Base-by-base conservation (phyloP, 148 eudicot genomes). In the Linanthus parryae region DNA sequence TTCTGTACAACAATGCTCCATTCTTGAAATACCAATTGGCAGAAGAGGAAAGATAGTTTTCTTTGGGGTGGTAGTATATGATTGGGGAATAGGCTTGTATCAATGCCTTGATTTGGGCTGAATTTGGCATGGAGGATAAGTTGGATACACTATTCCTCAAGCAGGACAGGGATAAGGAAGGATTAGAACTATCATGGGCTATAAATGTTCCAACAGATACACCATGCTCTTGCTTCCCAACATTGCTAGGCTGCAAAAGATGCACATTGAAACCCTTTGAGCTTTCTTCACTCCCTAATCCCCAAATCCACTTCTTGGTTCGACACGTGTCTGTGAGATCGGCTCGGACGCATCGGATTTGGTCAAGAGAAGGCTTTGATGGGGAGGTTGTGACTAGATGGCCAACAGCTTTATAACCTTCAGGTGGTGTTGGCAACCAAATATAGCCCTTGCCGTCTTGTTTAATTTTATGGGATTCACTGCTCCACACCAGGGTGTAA, bases 21-120 rank as follows among this genome's bases (percentile, higher is more conserved):
- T 69, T 65, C 21, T 27, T 36, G 44, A 69, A 74, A 57, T 39
- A 74, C 79, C 79, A 74, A 29, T 29, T 44, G 15, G 62, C 70
- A 10, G 79, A 74, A 48, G 79, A 69, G 44, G 71, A 70, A 38
- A 64, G 38, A 36, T 69, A 68, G 19, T 15, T 48, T 46, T 74
- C 79, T 20, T 74, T 48, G n/a, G 79, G 79, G 26, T 74, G 79
- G 25, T 56, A 65, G 46, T 59, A 69, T 16, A 74, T 44, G 21
- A 37, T 28, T 13, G 79, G 79, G 13, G 73, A 64, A 50, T 69
- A 74, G 39, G 40, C 44, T 17, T 56, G 41, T 24, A 74, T 8
- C 31, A 74, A 29, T 16, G 67, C 68, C 38, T 61, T 38, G 9
- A 69, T 47, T 61, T 69, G 79, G 30, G 5, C 21, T 21, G 65